Evolutionary conservation across 148 eudicot genomes (phyloP), one percentile per base, ranked within the genome.

Genomic region (Selenicereus undatus): DNA sequence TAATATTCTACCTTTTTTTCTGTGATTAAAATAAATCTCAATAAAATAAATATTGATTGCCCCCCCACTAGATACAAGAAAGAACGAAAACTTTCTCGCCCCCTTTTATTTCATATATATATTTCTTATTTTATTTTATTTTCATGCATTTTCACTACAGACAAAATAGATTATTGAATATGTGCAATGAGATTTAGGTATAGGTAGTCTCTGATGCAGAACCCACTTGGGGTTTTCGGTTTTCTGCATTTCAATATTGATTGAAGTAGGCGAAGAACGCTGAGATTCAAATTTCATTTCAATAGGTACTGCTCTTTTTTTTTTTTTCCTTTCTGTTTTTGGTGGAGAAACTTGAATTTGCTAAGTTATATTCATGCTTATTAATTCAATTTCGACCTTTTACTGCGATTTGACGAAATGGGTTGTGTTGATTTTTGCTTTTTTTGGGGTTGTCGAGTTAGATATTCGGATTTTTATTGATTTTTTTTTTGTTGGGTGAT

Each of bases 71-170:
- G 1, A 32, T 18, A 17, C 18, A 56, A 56, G 52, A 56, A 70
- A 74, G 69, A 76, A 71, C 54, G 62, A 45, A 70, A 74, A 29
- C 27, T 76, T 83, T 80, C 80, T 79, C 77, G 77, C 76, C 42
- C 72, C 78, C 36, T 76, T 80, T 84, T 84, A 78, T 75, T 80
- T 76, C 66, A 24, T 75, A 8, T 39, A 24, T 75, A 8, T 39
- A 58, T 39, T 45, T 42, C n/a, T 6, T 11, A 24, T 20, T 1
- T 56, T 26, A 29, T 71, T 43, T 1, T 20, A 22, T 65, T 54
- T 64, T 45, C 11, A 26, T 65, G 71, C 71, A 29, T 66, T 51
- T 65, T 79, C 68, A 52, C 62, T 68, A 69, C 42, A 78, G 58
- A 70, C 45, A 79, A 72, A 52, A 71, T 56, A 56, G 62, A 72